Percentiles rank a stretch among this genome's conserved stretches.
These are phyloP conservation scores for Thelephora terrestris DNA, from an alignment of 1,284 basidiomycete species.

Conservation along the genomic window DNA sequence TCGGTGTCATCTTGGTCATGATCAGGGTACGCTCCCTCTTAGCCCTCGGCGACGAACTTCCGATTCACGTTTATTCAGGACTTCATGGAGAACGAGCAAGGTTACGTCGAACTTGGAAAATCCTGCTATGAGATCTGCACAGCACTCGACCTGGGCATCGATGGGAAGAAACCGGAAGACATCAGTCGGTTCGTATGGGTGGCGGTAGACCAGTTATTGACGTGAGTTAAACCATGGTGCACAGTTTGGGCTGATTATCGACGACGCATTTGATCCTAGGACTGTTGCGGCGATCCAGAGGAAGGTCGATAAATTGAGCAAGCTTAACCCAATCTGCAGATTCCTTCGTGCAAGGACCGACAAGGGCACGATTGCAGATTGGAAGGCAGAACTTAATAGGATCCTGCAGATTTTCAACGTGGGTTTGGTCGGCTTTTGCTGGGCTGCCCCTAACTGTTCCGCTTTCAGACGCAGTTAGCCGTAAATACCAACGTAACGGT, in stretches of 20 bases:
- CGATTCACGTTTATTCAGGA: too few species aligned
- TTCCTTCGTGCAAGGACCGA: neutral
- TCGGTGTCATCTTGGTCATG: neutral
- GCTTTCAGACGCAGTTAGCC: too few species aligned
- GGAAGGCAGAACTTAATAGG: neutral
- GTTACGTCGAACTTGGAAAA: neutral
- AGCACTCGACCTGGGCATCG: neutral
- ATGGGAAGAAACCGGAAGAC: neutral
- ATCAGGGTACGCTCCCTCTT: neutral
- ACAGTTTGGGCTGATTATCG: too few species aligned
- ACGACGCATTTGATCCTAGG: too few species aligned
- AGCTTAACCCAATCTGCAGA: neutral
- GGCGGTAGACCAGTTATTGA: neutral
- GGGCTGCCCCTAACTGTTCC: too few species aligned
- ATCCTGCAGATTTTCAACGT: neutral
- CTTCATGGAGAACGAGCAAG: neutral
- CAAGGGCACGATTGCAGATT: neutral
- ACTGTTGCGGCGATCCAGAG: neutral
- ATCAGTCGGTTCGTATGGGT: neutral
- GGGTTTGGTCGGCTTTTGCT: too few species aligned
- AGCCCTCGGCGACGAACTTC: neutral
- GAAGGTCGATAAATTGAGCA: neutral
- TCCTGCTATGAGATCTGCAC: neutral
- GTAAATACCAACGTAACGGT: too few species aligned
- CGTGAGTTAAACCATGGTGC: too few species aligned